phyloP scores from a whole-genome alignment of 352 stramenopile species.

The Phytopythium mirpurense region DNA sequence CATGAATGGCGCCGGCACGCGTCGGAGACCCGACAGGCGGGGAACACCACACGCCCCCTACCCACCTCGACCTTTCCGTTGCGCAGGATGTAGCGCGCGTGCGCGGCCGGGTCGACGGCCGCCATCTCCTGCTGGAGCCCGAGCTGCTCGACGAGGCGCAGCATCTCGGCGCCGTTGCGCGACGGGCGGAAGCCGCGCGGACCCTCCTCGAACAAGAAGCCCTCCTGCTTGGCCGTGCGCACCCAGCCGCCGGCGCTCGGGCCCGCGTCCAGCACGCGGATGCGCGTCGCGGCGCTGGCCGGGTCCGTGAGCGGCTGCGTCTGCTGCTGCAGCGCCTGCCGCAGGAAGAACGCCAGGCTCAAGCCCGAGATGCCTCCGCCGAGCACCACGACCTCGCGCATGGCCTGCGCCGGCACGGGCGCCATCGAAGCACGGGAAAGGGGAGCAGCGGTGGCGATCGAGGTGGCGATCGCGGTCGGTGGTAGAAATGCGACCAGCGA shows the following conservation, averaged over 20 bases:
- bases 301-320: slow-evolving; percentile 4
- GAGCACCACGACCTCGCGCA: slow-evolving; percentile 69
- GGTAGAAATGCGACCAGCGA: slow-evolving; percentile 1
- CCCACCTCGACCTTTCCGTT: slow-evolving; percentile 62
- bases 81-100: slow-evolving; percentile 72
- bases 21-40: no score
- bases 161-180: slow-evolving; percentile 79
- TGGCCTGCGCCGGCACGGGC: slow-evolving; percentile 4
- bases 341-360: slow-evolving; percentile 72
- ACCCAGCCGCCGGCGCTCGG: slow-evolving; percentile 62
- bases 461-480: slow-evolving; percentile 1
- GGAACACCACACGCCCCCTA: no score
- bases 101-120: slow-evolving; percentile 49
- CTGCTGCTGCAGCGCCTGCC: slow-evolving; percentile 39
- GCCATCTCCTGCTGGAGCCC: slow-evolving; percentile 58
- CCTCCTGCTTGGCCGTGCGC: slow-evolving; percentile 43
- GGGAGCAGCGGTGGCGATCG: neutral
- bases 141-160: slow-evolving; percentile 79
- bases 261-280: slow-evolving; percentile 68
- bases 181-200: slow-evolving; percentile 81
- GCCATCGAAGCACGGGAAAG: neutral
- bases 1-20: no score
- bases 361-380: slow-evolving; percentile 79
- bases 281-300: slow-evolving; percentile 20
- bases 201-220: slow-evolving; percentile 80